Evolutionary conservation across 2,329 filamentous ascomycete genomes (phyloP).

Genomic region (Colletotrichum lindemuthianum): DNA sequence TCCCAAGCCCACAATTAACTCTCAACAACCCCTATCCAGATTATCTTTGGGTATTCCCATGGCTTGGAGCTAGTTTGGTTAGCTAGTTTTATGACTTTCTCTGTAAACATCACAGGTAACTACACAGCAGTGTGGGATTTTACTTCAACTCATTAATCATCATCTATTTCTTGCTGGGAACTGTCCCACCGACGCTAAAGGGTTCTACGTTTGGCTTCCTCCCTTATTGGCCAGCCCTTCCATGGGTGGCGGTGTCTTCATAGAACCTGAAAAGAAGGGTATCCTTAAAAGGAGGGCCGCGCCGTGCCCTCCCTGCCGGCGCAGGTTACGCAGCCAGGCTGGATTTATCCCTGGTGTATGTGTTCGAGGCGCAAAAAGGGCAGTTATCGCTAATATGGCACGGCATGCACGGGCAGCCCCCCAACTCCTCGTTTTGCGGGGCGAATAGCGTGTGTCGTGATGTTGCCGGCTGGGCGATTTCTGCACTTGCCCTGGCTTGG

Average conservation of each 20-base stretch:
- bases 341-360: conserved; percentile 10
- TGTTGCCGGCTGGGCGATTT: no score
- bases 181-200: no score
- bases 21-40: no score
- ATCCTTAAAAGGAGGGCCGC: conserved; percentile 30
- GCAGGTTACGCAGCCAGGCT: conserved; percentile 39
- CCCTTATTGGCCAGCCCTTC: conserved; percentile 1
- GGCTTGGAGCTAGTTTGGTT: no score
- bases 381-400: neutral
- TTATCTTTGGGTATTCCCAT: no score
- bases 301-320: conserved; percentile 35
- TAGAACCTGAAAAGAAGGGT: conserved; percentile 15
- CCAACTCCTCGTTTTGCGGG: neutral
- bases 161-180: no score
- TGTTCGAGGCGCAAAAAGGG: conserved; percentile 27
- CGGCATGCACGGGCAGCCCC: neutral
- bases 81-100: no score
- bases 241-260: conserved; percentile 10
- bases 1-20: no score
- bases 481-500: no score
- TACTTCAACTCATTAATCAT: no score
- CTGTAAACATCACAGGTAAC: accelerated
- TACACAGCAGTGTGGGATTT: accelerated
- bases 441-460: neutral
- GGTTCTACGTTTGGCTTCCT: neutral